Evolutionary conservation across 495 filamentous ascomycete species (phyloP).

Genomic region (Hyaloscypha bicolor): DNA sequence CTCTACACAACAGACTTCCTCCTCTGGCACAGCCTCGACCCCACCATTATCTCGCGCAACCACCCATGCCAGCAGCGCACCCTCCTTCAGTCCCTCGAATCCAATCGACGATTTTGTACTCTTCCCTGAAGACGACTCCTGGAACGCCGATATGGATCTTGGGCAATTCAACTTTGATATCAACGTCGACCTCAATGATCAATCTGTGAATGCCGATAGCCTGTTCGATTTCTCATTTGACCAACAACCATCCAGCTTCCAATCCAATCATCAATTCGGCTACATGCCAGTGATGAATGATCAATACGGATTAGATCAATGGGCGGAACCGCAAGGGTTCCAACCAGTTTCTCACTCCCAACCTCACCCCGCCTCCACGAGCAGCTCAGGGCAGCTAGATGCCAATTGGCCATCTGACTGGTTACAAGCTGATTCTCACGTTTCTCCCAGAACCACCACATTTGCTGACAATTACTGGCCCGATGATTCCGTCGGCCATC

Average conservation of each 20-base stretch:
- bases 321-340: conserved; percentile 12
- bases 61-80: background rate
- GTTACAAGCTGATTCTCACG: background rate
- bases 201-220: background rate
- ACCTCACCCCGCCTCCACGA: background rate
- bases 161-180: conserved; percentile 29
- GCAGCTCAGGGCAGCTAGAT: background rate
- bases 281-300: conserved; percentile 12
- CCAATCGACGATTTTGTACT: conserved; percentile 31
- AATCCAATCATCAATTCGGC: conserved; percentile 1
- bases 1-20: conserved; percentile 4
- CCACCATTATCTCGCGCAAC: conserved; percentile 13
- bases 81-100: conserved; percentile 19
- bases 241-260: conserved; percentile 4
- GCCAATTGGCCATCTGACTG: background rate
- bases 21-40: conserved; percentile 8
- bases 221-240: conserved; percentile 18
- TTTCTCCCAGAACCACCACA: background rate
- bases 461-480: conserved; percentile 7
- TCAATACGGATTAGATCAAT: conserved; percentile 16
- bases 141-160: conserved; percentile 22
- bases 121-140: conserved; percentile 28
- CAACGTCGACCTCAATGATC: conserved; percentile 19
- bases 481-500: background rate
- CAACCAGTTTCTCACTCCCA: background rate